These are phyloP conservation scores for Zalerion maritima DNA, from an alignment of 495 filamentous ascomycete species.

Conservation along the genomic window DNA sequence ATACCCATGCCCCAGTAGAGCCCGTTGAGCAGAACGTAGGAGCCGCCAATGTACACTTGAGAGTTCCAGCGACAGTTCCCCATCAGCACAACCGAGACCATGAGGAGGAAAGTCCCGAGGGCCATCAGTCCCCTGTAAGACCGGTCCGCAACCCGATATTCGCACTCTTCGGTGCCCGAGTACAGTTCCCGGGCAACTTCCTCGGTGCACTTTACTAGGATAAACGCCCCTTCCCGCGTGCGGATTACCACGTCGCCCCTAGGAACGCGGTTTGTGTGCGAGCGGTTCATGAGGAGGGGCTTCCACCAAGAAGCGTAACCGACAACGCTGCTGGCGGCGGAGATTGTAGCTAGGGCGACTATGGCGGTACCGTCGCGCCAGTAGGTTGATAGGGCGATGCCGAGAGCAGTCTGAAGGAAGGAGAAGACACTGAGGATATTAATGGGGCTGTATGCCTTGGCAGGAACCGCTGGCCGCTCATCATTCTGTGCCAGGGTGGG, in stretches of 20 bases:
- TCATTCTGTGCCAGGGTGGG: conserved; percentile 17
- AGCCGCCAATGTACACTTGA: conserved; percentile 40
- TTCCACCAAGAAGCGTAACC: conserved; percentile 41
- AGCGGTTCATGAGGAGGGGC: conserved; percentile 34
- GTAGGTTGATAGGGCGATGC: conserved; percentile 19
- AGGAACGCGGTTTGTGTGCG: conserved; percentile 33
- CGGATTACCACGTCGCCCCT: conserved; percentile 45
- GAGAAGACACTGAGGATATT: conserved; percentile 38
- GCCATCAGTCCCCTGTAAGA: conserved; percentile 38
- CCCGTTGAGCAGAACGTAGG: conserved; percentile 45
- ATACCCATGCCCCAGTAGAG: conserved; percentile 43
- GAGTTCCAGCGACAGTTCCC: conserved; percentile 46
- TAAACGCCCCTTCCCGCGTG: conserved; percentile 45
- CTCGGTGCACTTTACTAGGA: conserved; percentile 46
- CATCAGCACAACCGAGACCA: conserved; percentile 45
- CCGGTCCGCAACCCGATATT: conserved; percentile 29
- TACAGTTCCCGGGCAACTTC: conserved; percentile 52
- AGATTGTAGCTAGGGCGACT: conserved; percentile 30
- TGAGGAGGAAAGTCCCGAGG: conserved; percentile 42
- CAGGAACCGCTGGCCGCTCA: conserved; percentile 29
- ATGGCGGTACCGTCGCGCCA: conserved; percentile 40
- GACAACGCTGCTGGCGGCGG: conserved; percentile 31
- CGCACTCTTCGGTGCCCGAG: conserved; percentile 41
- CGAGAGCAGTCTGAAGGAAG: conserved; percentile 30
- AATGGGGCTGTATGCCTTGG: conserved; percentile 30